Evolutionary conservation across 305 asterid species (phyloP), one percentile per base, ranked within the genome.

Genomic region (Solanum hybrid): DNA sequence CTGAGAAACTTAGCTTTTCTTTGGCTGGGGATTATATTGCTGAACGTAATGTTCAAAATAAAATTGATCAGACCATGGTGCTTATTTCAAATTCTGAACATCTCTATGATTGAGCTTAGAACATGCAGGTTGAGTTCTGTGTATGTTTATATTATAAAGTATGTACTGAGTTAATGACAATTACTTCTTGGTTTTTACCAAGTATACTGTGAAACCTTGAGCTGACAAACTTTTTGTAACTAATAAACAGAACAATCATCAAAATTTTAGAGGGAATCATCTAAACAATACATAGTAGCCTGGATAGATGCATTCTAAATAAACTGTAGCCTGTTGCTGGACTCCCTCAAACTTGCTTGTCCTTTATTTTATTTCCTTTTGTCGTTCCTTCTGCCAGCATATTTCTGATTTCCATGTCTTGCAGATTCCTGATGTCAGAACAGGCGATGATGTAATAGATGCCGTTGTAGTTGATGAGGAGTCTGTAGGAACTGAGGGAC

Each of bases 391-490:
- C 56, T 8, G 22, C 56, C 35, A n/a, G 34, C 14, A 13, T 85
- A 60, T 85, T 22, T 60, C 88, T 85, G n/a, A 85, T 42, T 60
- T 32, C 1, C 13, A 37, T 84, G 27, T 69, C 32, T 6, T 93
- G 91, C 94, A 97, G 99, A 96, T 97, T 89, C 99, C 99, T 73
- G 99, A 97, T 92, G 92, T 91, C 40, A 95, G 98, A 93, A 94
- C 96, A 7, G 99, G 98, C 17, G 95, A 95, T 69, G 94, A 96
- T 87, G 91, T 95, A 88, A 97, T 97, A 86, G 98, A 97, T 66
- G 98, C 94, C 10, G 98, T 95, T 38, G 89, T 96, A 79, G 99
- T 97, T 36, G 99, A 97, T 86, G 93, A 92, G 87, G 98, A 96
- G 85, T 93, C 98, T 2, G 90, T 96, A 22, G 96, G 96, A 76